A percentile compares a stretch with the other conserved stretches of the same genome.
These are phyloP conservation scores for Theileria equi DNA, from an alignment of 169 alveolate genomes.

Conservation along the genomic window DNA sequence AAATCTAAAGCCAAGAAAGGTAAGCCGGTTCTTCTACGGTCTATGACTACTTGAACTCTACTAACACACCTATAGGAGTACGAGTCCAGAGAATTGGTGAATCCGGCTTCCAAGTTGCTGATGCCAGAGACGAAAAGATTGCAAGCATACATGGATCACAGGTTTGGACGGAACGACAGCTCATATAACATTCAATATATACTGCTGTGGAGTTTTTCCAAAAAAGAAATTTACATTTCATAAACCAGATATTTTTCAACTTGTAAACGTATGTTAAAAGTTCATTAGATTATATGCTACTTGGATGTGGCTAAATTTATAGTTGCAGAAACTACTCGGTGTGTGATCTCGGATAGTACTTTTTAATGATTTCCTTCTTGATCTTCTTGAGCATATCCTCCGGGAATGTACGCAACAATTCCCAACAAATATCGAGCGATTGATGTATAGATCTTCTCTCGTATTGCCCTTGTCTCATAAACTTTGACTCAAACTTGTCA, in stretches of 20 bases:
- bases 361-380: conserved; percentile 70
- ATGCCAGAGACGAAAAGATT: conserved; percentile 73
- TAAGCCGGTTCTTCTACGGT: neutral
- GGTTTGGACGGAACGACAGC: conserved; percentile 73
- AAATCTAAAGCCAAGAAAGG: conserved; percentile 34
- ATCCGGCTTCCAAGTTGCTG: conserved; percentile 47
- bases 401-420: conserved; percentile 96
- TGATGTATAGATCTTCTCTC: conserved; percentile 96
- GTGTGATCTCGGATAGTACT: conserved; percentile 71
- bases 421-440: conserved; percentile 98
- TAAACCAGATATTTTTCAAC: neutral
- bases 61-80: neutral
- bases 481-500: conserved; percentile 96
- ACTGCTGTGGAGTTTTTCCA: neutral
- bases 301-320: neutral
- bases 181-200: conserved; percentile 40
- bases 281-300: neutral
- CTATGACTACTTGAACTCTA: neutral
- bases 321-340: neutral
- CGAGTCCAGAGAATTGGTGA: conserved; percentile 41
- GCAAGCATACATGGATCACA: conserved; percentile 74
- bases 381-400: conserved; percentile 97
- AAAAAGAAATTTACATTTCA: neutral
- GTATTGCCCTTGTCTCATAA: conserved; percentile 94
- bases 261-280: neutral